Conservation (phyloP, 768 basidiomycete species). For the Mycena galericulata region DNA sequence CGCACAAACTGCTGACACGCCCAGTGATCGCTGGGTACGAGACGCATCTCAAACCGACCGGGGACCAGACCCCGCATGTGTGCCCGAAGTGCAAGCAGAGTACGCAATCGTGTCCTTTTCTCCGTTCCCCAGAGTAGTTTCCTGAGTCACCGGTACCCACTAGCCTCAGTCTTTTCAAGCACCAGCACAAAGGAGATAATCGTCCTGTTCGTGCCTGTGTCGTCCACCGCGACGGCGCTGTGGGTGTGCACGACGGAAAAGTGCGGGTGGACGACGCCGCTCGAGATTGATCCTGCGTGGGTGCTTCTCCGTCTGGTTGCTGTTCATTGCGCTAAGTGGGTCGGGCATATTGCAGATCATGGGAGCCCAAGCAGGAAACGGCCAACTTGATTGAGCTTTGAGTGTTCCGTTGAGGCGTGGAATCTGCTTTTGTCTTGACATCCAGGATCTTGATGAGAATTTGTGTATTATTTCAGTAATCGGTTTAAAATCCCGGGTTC, state of each 20-base stretch:
- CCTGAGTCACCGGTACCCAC: neutral
- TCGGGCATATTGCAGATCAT: neutral
- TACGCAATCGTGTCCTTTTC: neutral
- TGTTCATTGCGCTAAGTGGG: neutral
- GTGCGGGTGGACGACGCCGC: slow-evolving; percentile 22
- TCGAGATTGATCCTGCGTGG: slow-evolving; percentile 8
- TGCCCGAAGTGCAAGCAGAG: slow-evolving; percentile 7
- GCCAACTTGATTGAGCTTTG: neutral
- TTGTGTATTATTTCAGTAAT: too few relatives aligned
- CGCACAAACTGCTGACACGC: too few relatives aligned
- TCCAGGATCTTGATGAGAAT: too few relatives aligned
- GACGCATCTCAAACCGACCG: neutral
- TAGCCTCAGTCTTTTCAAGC: slow-evolving; percentile 18
- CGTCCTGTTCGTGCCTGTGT: slow-evolving; percentile 20
- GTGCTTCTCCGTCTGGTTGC: neutral
- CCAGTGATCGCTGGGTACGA: neutral
- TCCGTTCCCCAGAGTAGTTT: too few relatives aligned
- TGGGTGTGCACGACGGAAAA: slow-evolving; percentile 24
- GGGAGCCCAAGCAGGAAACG: neutral
- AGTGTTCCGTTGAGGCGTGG: too few relatives aligned
- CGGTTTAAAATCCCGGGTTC: too few relatives aligned
- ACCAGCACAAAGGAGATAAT: slow-evolving; percentile 16
- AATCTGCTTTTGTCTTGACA: too few relatives aligned
- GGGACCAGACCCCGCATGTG: neutral
- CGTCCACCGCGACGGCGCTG: neutral